A percentile compares a stretch with the other conserved stretches of the same genome.
Evolutionary conservation across 208 protist species (phyloP).

Genomic region (Leishmania tarentolae): DNA sequence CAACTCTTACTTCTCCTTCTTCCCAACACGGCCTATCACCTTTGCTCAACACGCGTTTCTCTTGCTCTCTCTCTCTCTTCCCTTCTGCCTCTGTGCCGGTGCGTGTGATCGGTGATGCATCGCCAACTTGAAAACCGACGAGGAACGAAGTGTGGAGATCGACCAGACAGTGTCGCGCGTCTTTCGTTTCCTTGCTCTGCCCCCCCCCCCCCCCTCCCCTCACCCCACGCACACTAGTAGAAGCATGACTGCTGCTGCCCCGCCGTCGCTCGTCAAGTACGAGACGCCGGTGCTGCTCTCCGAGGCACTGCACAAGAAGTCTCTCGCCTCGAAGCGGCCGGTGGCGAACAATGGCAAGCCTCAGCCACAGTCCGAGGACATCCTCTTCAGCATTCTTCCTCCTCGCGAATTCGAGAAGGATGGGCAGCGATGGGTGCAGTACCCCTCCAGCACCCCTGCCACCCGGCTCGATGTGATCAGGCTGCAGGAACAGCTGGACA

Average conservation of each 20-base stretch:
- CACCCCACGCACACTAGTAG: neutral
- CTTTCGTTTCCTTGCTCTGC: neutral
- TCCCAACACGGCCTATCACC: neutral
- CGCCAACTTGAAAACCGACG: neutral
- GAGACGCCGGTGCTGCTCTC: conserved; percentile 87
- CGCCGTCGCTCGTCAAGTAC: conserved; percentile 86
- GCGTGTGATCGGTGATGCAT: neutral
- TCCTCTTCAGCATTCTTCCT: conserved; percentile 92
- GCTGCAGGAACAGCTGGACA: conserved; percentile 95
- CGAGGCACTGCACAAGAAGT: conserved; percentile 72
- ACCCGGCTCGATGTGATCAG: conserved; percentile 92
- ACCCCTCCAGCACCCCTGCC: conserved; percentile 86
- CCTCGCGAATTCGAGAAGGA: conserved; percentile 89
- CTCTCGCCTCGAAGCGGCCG: conserved; percentile 48
- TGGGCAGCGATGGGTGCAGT: conserved; percentile 88
- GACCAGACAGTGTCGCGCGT: neutral
- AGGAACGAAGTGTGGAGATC: neutral
- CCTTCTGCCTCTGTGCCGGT: neutral
- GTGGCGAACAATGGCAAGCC: conserved; percentile 16
- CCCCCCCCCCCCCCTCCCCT: neutral
- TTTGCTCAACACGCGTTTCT: neutral
- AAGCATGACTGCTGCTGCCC: conserved; percentile 27
- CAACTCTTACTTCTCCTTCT: neutral
- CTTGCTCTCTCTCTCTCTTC: neutral
- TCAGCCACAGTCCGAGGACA: conserved; percentile 82